phyloP scores from a whole-genome alignment of 805 yeast genomes.

The Spathaspora boniae region DNA sequence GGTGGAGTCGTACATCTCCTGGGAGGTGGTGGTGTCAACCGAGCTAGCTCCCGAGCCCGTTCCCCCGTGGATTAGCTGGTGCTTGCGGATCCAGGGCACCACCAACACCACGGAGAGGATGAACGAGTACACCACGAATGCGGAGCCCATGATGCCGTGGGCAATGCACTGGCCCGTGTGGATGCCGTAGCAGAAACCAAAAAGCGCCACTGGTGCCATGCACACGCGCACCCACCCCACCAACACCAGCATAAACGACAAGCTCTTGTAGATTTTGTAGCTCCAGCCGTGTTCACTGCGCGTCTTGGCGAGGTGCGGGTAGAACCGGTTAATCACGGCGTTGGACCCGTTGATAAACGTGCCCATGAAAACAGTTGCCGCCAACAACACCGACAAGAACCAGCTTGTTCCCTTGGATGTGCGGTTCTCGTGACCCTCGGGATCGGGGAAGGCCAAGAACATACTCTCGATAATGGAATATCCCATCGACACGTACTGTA shows the following conservation, averaged over 20 bases:
- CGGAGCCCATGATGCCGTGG: slow-evolving; percentile 94
- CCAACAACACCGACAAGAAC: slow-evolving; percentile 49
- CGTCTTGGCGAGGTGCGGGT: slow-evolving; percentile 28
- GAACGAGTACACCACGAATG: slow-evolving; percentile 79
- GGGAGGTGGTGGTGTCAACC: slow-evolving; percentile 42
- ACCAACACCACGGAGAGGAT: slow-evolving; percentile 62
- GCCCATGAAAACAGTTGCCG: slow-evolving; percentile 51
- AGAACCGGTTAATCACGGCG: slow-evolving; percentile 30
- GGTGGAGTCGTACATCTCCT: slow-evolving; percentile 79
- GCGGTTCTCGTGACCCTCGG: slow-evolving; percentile 60
- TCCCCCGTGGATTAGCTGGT: slow-evolving; percentile 16
- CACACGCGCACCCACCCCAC: slow-evolving; percentile 79
- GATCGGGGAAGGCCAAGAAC: slow-evolving; percentile 60
- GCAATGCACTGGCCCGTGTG: slow-evolving; percentile 96
- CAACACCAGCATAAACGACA: slow-evolving; percentile 45
- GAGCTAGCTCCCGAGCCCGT: slow-evolving; percentile 17
- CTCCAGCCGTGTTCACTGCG: slow-evolving; percentile 35
- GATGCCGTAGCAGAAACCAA: slow-evolving; percentile 80
- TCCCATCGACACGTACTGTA: slow-evolving; percentile 45
- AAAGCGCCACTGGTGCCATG: slow-evolving; percentile 76
- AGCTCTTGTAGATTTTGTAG: slow-evolving; percentile 33
- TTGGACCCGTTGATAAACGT: slow-evolving; percentile 52
- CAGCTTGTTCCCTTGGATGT: slow-evolving; percentile 69
- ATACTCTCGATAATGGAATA: slow-evolving; percentile 58
- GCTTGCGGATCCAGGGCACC: slow-evolving; percentile 70